phyloP scores from a whole-genome alignment of 495 filamentous ascomycete genomes.

The Podospora sp. region DNA sequence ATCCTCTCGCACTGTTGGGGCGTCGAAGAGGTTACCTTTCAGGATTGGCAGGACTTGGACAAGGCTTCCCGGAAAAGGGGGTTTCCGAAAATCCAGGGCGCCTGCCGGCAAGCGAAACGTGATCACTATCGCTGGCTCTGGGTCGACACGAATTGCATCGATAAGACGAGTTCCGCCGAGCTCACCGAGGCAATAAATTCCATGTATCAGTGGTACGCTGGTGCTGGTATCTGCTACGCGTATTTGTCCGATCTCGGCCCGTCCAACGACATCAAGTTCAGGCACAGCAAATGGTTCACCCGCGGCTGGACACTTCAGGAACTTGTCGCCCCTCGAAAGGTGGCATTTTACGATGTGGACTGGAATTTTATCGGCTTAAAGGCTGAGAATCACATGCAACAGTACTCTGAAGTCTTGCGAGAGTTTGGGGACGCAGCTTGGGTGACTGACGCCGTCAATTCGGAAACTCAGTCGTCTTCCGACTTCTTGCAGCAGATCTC shows the following conservation, averaged over 20 bases:
- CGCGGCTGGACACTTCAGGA: background rate
- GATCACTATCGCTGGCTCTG: conserved; percentile 20
- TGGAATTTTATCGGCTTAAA: background rate
- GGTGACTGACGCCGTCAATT: no score
- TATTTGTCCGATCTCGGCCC: conserved; percentile 34
- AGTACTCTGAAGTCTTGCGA: no score
- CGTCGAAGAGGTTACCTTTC: conserved; percentile 16
- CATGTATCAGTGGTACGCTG: conserved; percentile 28
- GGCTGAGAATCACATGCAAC: no score
- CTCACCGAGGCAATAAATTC: background rate
- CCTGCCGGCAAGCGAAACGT: conserved; percentile 14
- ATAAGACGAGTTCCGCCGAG: conserved; percentile 19
- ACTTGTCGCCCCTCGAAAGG: background rate
- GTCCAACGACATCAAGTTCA: conserved; percentile 30
- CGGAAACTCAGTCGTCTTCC: conserved; percentile 27
- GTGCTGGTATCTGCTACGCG: conserved; percentile 35
- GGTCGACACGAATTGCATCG: conserved; percentile 36
- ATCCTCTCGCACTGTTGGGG: conserved; percentile 28
- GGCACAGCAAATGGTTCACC: conserved; percentile 22
- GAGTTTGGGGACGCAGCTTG: no score
- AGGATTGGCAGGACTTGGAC: conserved; percentile 1
- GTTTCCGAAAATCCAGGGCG: conserved; percentile 22
- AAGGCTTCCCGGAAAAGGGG: conserved; percentile 20
- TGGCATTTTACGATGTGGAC: background rate
- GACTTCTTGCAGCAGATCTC: conserved; percentile 10